These are phyloP conservation scores for Komagataella phaffii DNA, from an alignment of 805 yeast species.

Conservation along the genomic window DNA sequence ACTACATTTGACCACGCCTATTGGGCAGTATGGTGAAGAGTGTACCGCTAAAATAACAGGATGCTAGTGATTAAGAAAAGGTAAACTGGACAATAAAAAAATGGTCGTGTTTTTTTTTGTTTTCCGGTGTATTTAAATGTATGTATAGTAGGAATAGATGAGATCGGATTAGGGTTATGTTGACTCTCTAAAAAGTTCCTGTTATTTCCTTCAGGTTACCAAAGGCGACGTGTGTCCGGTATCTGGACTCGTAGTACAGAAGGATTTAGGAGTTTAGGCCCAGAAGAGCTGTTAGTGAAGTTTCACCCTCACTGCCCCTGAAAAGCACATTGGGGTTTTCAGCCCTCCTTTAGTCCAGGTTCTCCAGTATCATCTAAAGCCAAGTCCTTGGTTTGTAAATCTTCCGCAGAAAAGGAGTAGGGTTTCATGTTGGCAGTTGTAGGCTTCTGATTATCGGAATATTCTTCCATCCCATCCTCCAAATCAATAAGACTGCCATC, in stretches of 20 bases:
- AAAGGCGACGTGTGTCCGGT: background rate
- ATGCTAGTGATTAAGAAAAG: background rate
- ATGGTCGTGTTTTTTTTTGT: background rate
- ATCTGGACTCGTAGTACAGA: background rate
- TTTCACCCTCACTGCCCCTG: background rate
- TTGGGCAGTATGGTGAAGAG: background rate
- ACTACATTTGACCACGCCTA: background rate
- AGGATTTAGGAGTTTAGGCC: too few species aligned
- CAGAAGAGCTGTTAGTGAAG: background rate
- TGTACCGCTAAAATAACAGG: background rate
- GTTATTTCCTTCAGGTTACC: background rate
- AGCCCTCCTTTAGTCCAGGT: background rate
- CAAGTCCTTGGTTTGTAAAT: background rate
- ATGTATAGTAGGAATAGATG: conserved; percentile 2
- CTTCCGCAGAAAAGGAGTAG: background rate
- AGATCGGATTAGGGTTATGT: conserved; percentile 13
- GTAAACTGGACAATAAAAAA: background rate
- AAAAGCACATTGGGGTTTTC: background rate
- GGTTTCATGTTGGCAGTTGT: background rate
- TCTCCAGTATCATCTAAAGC: background rate
- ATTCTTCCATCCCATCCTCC: conserved; percentile 1
- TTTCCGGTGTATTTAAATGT: background rate
- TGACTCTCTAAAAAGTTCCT: conserved; percentile 8
- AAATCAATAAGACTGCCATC: conserved; percentile 4
- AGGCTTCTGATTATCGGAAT: background rate